phyloP scores from a whole-genome alignment of 768 basidiomycete genomes.

The Amanita subjunquillea region DNA sequence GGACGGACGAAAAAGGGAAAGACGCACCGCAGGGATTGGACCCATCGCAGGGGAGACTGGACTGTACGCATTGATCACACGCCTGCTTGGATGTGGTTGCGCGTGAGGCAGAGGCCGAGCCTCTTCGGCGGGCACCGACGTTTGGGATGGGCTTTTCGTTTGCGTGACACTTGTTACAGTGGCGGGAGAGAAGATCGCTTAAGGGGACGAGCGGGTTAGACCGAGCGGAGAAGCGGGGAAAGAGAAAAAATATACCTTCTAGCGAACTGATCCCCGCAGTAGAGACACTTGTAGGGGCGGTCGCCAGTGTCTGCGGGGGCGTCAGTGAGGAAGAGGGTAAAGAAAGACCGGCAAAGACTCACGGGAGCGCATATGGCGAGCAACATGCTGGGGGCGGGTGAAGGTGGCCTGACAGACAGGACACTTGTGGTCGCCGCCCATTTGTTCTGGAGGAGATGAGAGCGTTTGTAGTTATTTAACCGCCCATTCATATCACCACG shows the following conservation, averaged over 20 bases:
- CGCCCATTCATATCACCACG: conserved; percentile 1
- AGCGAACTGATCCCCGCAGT: conserved; percentile 86
- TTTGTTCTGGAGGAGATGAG: conserved; percentile 18
- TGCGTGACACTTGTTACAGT: conserved; percentile 83
- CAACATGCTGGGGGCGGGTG: conserved; percentile 84
- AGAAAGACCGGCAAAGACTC: conserved; percentile 25
- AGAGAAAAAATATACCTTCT: conserved; percentile 40
- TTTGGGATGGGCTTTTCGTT: conserved; percentile 48
- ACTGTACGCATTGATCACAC: conserved; percentile 77
- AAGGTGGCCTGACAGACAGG: conserved; percentile 83
- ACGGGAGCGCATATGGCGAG: conserved; percentile 87
- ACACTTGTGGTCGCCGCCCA: conserved; percentile 82
- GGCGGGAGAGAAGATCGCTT: conserved; percentile 78
- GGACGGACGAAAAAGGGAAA: conserved; percentile 4
- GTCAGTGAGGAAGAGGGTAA: conserved; percentile 11
- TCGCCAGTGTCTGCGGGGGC: conserved; percentile 67
- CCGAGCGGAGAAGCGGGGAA: conserved; percentile 1
- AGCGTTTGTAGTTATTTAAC: conserved; percentile 19
- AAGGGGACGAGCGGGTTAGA: background rate
- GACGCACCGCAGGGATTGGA: conserved; percentile 65
- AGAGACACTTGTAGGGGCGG: conserved; percentile 81
- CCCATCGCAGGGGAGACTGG: conserved; percentile 68
- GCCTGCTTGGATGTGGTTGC: conserved; percentile 77
- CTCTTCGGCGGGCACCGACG: conserved; percentile 47
- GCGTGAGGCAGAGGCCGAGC: conserved; percentile 53